Percentiles rank a stretch among this genome's conserved stretches.
Evolutionary conservation across 352 stramenopile species (phyloP).

Genomic region (Globisporangium okanoganense): DNA sequence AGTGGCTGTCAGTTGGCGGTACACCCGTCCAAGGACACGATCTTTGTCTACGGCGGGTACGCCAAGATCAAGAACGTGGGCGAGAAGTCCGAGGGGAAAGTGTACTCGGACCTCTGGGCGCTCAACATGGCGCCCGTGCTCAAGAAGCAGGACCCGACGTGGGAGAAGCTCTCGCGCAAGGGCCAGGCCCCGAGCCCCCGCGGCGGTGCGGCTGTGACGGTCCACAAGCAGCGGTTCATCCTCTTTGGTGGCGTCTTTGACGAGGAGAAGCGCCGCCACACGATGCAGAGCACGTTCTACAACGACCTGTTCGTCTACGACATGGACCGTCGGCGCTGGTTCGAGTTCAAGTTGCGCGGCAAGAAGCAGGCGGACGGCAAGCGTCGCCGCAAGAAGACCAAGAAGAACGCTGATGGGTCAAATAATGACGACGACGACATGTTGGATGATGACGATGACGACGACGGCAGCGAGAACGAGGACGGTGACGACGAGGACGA

Average conservation of each 20-base stretch:
- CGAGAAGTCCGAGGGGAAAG: constrained; percentile 91
- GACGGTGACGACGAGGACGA: constrained; percentile 80
- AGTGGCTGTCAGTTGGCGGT: constrained; percentile 84
- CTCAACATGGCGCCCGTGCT: constrained; percentile 90
- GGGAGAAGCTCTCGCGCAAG: constrained; percentile 92
- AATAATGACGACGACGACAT: constrained; percentile 20
- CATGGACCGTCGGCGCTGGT: constrained; percentile 95
- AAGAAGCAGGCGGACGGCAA: constrained; percentile 73
- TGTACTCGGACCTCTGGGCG: constrained; percentile 95
- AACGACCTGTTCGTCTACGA: constrained; percentile 97
- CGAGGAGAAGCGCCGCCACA: constrained; percentile 81
- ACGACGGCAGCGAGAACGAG: constrained; percentile 33
- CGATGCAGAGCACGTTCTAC: constrained; percentile 93
- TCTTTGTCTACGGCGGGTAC: constrained; percentile 95
- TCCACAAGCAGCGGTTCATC: constrained; percentile 95
- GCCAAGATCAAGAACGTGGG: constrained; percentile 92
- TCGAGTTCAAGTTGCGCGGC: constrained; percentile 85
- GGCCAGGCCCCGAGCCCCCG: constrained; percentile 78
- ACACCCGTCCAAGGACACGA: constrained; percentile 82
- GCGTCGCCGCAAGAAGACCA: constrained; percentile 55
- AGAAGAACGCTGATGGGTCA: constrained; percentile 29
- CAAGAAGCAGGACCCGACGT: constrained; percentile 89
- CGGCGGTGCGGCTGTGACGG: constrained; percentile 73
- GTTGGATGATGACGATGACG: constrained; percentile 43
- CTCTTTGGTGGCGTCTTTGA: constrained; percentile 97